Evolutionary conservation across 148 eudicot genomes (phyloP).

Genomic region (Diospyros lotus): DNA sequence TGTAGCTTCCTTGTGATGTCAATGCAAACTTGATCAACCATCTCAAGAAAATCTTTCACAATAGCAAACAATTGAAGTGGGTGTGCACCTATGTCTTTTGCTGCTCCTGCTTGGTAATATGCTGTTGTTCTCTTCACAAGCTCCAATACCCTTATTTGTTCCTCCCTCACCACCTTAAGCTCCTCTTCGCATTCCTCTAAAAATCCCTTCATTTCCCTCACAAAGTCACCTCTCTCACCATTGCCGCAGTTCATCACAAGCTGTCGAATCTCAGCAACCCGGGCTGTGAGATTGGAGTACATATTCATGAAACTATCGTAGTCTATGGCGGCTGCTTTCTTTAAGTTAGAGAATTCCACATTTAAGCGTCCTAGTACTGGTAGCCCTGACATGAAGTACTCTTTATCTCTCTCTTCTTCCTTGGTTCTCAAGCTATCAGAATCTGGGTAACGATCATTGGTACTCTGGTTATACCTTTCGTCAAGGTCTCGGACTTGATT

Average conservation of each 20-base stretch:
- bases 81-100: constrained; percentile 38
- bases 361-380: constrained; percentile 29
- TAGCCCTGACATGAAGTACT: constrained; percentile 37
- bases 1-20: constrained; percentile 56
- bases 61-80: constrained; percentile 62
- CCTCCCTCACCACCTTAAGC: constrained; percentile 42
- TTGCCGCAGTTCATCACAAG: constrained; percentile 22
- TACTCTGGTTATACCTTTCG: background rate
- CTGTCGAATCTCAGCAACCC: constrained; percentile 27
- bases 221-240: constrained; percentile 29
- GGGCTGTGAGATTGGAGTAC: constrained; percentile 18
- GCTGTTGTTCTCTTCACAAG: constrained; percentile 34
- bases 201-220: constrained; percentile 34
- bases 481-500: constrained; percentile 11
- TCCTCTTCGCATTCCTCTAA: constrained; percentile 43
- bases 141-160: constrained; percentile 42
- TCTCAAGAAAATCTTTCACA: constrained; percentile 60
- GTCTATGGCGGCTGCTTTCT: constrained; percentile 47
- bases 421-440: constrained; percentile 10
- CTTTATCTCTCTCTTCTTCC: constrained; percentile 30
- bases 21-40: constrained; percentile 66
- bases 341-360: constrained; percentile 35
- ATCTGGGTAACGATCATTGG: background rate
- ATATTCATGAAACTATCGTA: constrained; percentile 28
- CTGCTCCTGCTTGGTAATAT: constrained; percentile 64